Evolutionary conservation across 1,284 basidiomycete species (phyloP).

Genomic region (Leccinum insolens): DNA sequence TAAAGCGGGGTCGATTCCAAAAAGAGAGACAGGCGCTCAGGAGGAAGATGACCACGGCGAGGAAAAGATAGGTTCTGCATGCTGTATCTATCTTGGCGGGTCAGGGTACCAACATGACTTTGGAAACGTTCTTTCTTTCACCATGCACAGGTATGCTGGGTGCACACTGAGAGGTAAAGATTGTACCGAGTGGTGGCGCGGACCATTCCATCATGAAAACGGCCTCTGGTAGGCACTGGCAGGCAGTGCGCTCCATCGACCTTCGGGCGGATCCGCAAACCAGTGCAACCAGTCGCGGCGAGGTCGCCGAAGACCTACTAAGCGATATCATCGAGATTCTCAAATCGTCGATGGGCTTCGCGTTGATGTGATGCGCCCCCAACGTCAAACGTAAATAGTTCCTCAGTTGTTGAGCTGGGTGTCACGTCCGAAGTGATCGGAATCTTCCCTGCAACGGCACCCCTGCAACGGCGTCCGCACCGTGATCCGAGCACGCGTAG

Average conservation of each 20-base stretch:
- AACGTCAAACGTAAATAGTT: too few relatives aligned
- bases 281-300: conserved; percentile 1
- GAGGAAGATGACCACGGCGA: conserved; percentile 36
- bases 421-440: too few relatives aligned
- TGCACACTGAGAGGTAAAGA: background rate
- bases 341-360: conserved; percentile 31
- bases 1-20: conserved; percentile 80
- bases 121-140: background rate
- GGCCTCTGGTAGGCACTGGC: too few relatives aligned
- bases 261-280: background rate
- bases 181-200: background rate
- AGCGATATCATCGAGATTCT: conserved; percentile 29
- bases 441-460: too few relatives aligned
- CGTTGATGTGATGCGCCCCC: background rate
- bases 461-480: too few relatives aligned
- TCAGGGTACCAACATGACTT: background rate
- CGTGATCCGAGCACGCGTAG: too few relatives aligned
- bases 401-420: too few relatives aligned
- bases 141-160: background rate
- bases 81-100: background rate
- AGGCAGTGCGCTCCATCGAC: background rate
- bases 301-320: conserved; percentile 9
- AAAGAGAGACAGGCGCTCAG: conserved; percentile 64
- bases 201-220: background rate
- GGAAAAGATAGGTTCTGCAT: conserved; percentile 16